Evolutionary conservation across 495 filamentous ascomycete genomes (phyloP).

Genomic region (Podospora tetraspora): DNA sequence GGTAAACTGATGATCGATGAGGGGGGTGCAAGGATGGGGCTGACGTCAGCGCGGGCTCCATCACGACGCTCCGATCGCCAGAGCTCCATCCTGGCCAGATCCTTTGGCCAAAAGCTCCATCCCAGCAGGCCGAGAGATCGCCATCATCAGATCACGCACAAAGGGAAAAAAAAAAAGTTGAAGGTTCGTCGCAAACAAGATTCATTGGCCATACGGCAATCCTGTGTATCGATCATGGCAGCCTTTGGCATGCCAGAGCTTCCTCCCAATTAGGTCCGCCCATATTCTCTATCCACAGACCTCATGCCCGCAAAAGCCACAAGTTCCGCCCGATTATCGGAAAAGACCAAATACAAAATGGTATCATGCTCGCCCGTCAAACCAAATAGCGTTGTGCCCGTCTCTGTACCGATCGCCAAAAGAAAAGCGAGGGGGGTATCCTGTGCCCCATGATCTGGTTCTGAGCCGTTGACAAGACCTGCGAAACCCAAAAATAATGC

Average conservation of each 20-base stretch:
- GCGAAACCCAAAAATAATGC: not conserved
- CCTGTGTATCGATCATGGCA: not conserved
- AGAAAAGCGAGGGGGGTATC: not conserved
- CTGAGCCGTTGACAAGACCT: not conserved
- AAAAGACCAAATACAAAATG: constrained; percentile 16
- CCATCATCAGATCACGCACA: not conserved
- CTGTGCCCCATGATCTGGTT: not conserved
- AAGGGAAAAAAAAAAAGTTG: not conserved
- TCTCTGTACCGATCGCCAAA: not conserved
- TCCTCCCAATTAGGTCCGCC: constrained; percentile 20
- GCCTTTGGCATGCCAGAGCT: not conserved
- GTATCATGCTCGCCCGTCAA: constrained; percentile 16
- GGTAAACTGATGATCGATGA: not conserved
- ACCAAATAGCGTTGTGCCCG: not conserved
- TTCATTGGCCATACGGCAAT: not conserved
- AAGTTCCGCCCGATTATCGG: not conserved
- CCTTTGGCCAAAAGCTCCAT: not conserved
- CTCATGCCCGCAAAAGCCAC: not conserved
- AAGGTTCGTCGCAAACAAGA: not conserved
- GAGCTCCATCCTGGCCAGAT: not conserved
- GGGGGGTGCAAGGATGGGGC: not conserved
- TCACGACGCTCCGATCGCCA: not conserved
- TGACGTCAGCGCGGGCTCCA: not conserved
- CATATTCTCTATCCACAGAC: not conserved
- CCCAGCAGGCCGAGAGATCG: not conserved